Evolutionary conservation across 2,329 filamentous ascomycete species (phyloP).

Genomic region (Trichoderma harzianum): DNA sequence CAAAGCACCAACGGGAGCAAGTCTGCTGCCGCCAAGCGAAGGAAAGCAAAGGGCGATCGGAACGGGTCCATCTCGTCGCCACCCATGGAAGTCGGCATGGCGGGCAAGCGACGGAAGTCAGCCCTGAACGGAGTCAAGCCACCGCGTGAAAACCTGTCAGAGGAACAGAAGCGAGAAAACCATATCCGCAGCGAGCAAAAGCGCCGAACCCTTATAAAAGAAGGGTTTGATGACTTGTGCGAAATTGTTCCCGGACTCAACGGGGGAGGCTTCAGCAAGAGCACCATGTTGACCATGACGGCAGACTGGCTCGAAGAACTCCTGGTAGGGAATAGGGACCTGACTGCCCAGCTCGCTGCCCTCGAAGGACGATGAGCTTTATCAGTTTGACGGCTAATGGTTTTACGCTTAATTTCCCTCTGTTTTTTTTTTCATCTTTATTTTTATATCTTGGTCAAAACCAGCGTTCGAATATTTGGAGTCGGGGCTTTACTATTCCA

Average conservation of each 20-base stretch:
- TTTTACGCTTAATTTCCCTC: background rate
- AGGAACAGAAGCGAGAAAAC: constrained; percentile 80
- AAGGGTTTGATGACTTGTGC: constrained; percentile 78
- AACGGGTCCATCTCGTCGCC: constrained; percentile 32
- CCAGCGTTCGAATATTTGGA: background rate
- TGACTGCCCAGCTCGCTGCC: constrained; percentile 52
- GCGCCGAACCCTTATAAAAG: constrained; percentile 74
- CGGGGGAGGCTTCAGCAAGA: constrained; percentile 78
- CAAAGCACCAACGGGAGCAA: constrained; percentile 31
- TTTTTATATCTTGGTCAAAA: background rate
- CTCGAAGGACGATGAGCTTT: constrained; percentile 26
- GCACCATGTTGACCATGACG: constrained; percentile 70
- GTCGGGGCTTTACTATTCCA: background rate
- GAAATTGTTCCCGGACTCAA: constrained; percentile 71
- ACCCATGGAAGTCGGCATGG: constrained; percentile 25
- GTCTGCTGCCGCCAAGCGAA: constrained; percentile 42
- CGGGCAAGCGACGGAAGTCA: constrained; percentile 53
- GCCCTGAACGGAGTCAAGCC: constrained; percentile 41
- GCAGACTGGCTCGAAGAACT: constrained; percentile 76
- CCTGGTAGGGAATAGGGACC: constrained; percentile 61
- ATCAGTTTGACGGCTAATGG: background rate
- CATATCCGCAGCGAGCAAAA: constrained; percentile 88
- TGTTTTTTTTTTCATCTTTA: background rate
- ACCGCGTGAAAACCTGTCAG: constrained; percentile 68
- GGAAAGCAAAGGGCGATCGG: constrained; percentile 47